Percentiles rank a stretch among this genome's conserved stretches.
Conservation (phyloP, 2,329 filamentous ascomycete genomes). For the Claviceps sp. region DNA sequence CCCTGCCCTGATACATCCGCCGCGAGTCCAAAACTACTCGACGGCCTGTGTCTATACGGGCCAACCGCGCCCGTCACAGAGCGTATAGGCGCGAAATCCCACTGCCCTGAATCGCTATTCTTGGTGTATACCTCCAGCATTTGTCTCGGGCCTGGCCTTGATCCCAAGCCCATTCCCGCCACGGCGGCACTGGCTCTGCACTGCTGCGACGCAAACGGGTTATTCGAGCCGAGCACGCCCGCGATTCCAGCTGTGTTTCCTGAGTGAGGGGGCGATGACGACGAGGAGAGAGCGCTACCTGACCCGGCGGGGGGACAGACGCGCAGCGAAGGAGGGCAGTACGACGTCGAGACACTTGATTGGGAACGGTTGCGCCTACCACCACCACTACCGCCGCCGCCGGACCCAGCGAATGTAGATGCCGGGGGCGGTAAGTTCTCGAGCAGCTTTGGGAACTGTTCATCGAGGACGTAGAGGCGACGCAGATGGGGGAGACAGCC, state of each 20-base stretch:
- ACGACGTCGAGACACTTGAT: constrained; percentile 16
- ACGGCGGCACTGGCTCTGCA: neutral
- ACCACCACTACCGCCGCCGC: constrained; percentile 18
- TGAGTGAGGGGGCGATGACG: too few relatives aligned
- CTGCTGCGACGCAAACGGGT: constrained; percentile 34
- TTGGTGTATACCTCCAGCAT: constrained; percentile 49
- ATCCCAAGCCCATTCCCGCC: constrained; percentile 19
- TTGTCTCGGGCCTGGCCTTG: constrained; percentile 20
- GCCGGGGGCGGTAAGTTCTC: constrained; percentile 56
- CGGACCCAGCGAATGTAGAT: constrained; percentile 49
- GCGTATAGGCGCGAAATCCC: constrained; percentile 42
- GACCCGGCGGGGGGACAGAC: constrained; percentile 6
- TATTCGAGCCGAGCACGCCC: constrained; percentile 33
- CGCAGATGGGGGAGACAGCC: constrained; percentile 61
- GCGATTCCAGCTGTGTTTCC: too few relatives aligned
- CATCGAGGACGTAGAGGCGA: constrained; percentile 75
- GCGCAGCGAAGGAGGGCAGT: constrained; percentile 6
- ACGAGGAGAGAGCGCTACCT: too few relatives aligned
- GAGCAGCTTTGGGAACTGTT: constrained; percentile 68
- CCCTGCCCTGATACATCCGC: constrained; percentile 34
- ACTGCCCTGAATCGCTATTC: constrained; percentile 42
- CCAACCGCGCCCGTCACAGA: constrained; percentile 15
- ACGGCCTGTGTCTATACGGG: constrained; percentile 25
- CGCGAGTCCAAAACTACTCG: constrained; percentile 45
- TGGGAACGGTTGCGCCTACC: constrained; percentile 18